Evolutionary conservation across 2,329 filamentous ascomycete genomes (phyloP).

Genomic region (Penicillium janthinellum): DNA sequence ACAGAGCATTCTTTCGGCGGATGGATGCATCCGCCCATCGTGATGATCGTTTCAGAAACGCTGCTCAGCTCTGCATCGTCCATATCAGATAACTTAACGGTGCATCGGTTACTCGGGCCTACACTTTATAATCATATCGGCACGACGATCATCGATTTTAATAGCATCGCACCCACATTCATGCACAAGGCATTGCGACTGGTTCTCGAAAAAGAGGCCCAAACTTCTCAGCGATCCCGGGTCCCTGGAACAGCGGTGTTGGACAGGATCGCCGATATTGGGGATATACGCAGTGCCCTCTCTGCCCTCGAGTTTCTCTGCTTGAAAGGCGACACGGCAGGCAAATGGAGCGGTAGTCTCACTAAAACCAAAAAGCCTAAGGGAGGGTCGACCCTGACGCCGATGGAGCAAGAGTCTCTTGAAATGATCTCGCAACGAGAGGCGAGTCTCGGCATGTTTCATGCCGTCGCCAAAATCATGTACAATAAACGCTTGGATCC

Average conservation of each 20-base stretch:
- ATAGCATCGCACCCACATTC: conserved; percentile 82
- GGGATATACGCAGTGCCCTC: conserved; percentile 90
- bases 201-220: conserved; percentile 81
- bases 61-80: conserved; percentile 82
- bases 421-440: conserved; percentile 84
- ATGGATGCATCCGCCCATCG: conserved; percentile 66
- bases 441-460: conserved; percentile 89
- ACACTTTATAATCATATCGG: conserved; percentile 81
- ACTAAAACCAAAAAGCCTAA: conserved; percentile 67
- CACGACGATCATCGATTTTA: conserved; percentile 84
- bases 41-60: conserved; percentile 91
- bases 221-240: conserved; percentile 71
- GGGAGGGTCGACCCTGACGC: conserved; percentile 58
- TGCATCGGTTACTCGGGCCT: conserved; percentile 82
- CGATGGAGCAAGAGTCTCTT: conserved; percentile 76
- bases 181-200: conserved; percentile 81
- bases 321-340: conserved; percentile 72
- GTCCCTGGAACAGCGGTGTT: conserved; percentile 79
- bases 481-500: conserved; percentile 84
- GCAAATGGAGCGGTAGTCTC: conserved; percentile 74
- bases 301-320: conserved; percentile 92
- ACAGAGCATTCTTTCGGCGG: conserved; percentile 52
- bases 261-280: conserved; percentile 77
- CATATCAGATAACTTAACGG: conserved; percentile 87
- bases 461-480: conserved; percentile 91